Evolutionary conservation across 495 filamentous ascomycete species (phyloP), one percentile per base, ranked within the genome.

Genomic region (Parathielavia appendiculata): DNA sequence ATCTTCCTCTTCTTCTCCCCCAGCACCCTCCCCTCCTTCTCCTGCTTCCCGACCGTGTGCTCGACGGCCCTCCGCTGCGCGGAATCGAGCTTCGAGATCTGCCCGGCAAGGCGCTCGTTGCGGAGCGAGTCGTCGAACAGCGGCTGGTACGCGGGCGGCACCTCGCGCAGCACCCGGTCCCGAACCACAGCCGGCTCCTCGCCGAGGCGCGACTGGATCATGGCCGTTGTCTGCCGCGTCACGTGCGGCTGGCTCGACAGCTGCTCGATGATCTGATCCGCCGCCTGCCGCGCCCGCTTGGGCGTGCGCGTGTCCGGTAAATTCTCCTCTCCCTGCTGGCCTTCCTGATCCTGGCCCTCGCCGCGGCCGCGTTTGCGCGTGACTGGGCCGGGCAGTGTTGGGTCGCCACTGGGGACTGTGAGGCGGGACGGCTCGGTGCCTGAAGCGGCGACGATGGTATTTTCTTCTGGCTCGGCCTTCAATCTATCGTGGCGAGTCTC

Each of bases 11-110:
- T 16, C 49, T 13, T 17, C 16, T 5, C 48, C 40, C 40, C 40
- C 40, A n/a, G 7, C 48, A 38, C 32, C 19, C 26, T 11, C 19
- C 9, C 36, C 30, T 14, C 44, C 23, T 30, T 40, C 56, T 59
- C 56, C 51, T n/a, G 8, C 56, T 19, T 38, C 56, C 8, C 40
- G 11, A 59, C 46, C 6, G 45, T 34, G 19, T 0, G 5, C 51
- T 63, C 60, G 23, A 63, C 51, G 16, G 47, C 56, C 35, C 36
- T 11, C 39, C 51, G 16, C 56, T 63, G 51, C 39, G 51, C 23
- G 34, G 20, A 16, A 1, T 8, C 20, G 39, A 63, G 19, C 51
- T n/a, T 9, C 9, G 23, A 22, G 6, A 63, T n/a, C 20, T 47
- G 39, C 40, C 30, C 22, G 22, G 30, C 54, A 6, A 61, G 26